phyloP scores from a whole-genome alignment of 176 grass and related monocot species.

The Raddia guianensis region DNA sequence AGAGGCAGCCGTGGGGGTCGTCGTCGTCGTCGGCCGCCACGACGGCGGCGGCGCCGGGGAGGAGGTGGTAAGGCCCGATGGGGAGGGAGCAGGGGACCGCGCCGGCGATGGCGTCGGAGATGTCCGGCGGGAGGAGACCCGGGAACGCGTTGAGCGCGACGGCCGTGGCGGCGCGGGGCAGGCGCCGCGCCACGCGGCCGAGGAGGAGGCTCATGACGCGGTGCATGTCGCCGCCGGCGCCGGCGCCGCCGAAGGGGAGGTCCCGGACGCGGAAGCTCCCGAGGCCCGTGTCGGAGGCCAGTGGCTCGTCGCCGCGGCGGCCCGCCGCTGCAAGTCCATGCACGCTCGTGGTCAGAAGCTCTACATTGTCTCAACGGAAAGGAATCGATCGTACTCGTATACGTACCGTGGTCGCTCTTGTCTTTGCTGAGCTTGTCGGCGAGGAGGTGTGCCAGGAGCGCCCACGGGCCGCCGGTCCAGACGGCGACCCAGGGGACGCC shows the following conservation, averaged over 20 bases:
- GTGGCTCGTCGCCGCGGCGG: conserved; percentile 34
- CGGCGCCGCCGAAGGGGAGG: conserved; percentile 55
- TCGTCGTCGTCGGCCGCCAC: not conserved
- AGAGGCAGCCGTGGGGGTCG: conserved; percentile 55
- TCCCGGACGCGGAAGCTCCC: conserved; percentile 46
- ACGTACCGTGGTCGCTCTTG: conserved; percentile 41
- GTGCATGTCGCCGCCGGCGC: conserved; percentile 36
- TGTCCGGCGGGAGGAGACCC: conserved; percentile 26
- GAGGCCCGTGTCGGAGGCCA: conserved; percentile 37
- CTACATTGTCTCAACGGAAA: no score
- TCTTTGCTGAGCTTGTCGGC: conserved; percentile 51
- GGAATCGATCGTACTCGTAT: no score
- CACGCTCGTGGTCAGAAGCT: no score
- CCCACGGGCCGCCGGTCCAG: conserved; percentile 44
- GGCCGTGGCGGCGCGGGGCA: conserved; percentile 32
- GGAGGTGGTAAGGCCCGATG: conserved; percentile 62
- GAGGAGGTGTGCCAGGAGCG: conserved; percentile 51
- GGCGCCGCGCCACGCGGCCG: conserved; percentile 39
- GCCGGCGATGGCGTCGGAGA: conserved; percentile 24
- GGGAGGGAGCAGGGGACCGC: conserved; percentile 30
- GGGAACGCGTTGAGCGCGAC: conserved; percentile 55
- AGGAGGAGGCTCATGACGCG: conserved; percentile 47
- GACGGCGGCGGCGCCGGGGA: not conserved
- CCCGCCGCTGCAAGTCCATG: no score
- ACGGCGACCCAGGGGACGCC: conserved; percentile 50